Evolutionary conservation across 306 rosid genomes (phyloP).

Genomic region (Heteromeles arbutifolia): DNA sequence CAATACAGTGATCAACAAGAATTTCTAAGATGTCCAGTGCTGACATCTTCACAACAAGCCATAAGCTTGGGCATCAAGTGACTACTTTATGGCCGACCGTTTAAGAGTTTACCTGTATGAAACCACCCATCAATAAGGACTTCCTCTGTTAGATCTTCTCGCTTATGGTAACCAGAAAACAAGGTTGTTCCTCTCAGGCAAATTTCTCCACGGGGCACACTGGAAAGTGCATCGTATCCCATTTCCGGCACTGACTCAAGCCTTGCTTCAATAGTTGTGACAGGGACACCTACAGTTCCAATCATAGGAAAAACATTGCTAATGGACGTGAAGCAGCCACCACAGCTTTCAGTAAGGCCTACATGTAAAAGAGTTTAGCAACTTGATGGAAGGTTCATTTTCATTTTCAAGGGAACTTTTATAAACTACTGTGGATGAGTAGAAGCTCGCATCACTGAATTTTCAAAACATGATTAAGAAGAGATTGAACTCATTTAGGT

Average conservation of each 20-base stretch:
- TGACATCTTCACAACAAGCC: neutral
- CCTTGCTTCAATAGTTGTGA: constrained; percentile 79
- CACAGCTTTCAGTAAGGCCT: constrained; percentile 92
- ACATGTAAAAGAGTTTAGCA: constrained; percentile 1
- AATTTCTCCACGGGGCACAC: constrained; percentile 70
- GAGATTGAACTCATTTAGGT: neutral
- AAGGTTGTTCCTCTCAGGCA: constrained; percentile 67
- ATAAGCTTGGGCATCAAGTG: neutral
- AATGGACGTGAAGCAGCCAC: constrained; percentile 70
- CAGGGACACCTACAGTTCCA: constrained; percentile 79
- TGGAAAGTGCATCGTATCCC: constrained; percentile 75
- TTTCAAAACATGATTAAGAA: neutral
- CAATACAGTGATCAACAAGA: neutral
- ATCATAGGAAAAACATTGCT: constrained; percentile 65
- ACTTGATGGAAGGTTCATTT: neutral
- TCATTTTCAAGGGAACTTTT: neutral
- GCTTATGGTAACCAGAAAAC: constrained; percentile 80
- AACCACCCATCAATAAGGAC: constrained; percentile 91
- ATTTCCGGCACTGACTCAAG: constrained; percentile 71
- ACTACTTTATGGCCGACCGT: neutral
- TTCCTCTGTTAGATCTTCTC: constrained; percentile 70
- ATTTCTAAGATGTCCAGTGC: neutral
- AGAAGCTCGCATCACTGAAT: neutral
- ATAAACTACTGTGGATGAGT: neutral
- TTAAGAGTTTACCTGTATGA: constrained; percentile 68